Base-by-base conservation (phyloP, 2,329 filamentous ascomycete genomes). In the Pochonia chlamydosporia region DNA sequence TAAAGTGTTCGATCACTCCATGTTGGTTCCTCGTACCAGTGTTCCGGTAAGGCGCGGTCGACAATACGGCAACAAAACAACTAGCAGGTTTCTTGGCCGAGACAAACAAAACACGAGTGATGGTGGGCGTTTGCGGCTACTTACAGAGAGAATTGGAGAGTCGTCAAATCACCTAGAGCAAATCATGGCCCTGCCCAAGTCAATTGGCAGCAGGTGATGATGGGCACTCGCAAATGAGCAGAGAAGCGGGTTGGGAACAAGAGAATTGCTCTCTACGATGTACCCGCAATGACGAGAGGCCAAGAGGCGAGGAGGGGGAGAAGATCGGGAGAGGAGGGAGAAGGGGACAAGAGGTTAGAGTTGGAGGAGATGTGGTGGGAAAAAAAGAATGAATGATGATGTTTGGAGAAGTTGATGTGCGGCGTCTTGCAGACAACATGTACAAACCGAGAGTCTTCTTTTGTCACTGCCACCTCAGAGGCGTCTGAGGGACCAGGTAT, bases 101-200 rank as follows among this genome's bases (percentile, higher is more conserved):
- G n/a, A 23, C 23, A 16, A 39, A 39, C n/a, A n/a, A 39, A n/a
- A n/a, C n/a, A n/a, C n/a, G n/a, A n/a, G n/a, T n/a, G n/a, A 7
- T 39, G 18, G 18, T 20, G 35, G 40, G 25, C 33, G 26, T 33
- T 21, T n/a, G 26, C 20, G 18, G n/a, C 25, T 3, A 56, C 57
- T 44, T 57, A 61, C 58, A 50, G 45, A 54, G 54, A 55, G 52
- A 39, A 40, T 31, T 50, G 51, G 47, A 49, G 44, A 40, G 47
- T 39, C 21, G 33, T 43, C 56, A 58, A 41, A 56, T 67, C 61
- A 67, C 65, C 63, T 57, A 54, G 59, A 62, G 60, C 55, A 56
- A 61, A 66, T 52, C 65, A 68, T 68, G 60, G 64, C 65, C 63
- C 57, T 62, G 57, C 59, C 56, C 52, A 54, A 58, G 61, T 59